Conservation (phyloP, 768 basidiomycete genomes). For the Trametes villosa region DNA sequence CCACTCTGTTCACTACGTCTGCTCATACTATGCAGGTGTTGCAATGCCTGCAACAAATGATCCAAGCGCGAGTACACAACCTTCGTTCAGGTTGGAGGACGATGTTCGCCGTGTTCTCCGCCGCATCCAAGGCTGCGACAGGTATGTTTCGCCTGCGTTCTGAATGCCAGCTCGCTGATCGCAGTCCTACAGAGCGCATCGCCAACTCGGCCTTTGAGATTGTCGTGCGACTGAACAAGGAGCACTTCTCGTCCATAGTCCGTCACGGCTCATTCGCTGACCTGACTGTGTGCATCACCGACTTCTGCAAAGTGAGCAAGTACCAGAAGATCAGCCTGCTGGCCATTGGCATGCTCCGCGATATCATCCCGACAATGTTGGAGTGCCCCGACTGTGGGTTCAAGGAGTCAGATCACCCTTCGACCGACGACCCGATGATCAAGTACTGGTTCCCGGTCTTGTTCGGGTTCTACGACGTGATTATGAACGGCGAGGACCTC, state of each 20-base stretch:
- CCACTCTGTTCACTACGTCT: too few relatives aligned
- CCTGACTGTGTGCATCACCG: conserved; percentile 94
- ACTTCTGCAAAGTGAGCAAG: conserved; percentile 99
- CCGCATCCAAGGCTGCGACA: conserved; percentile 90
- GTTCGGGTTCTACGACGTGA: conserved; percentile 99
- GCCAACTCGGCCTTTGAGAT: conserved; percentile 95
- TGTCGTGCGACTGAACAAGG: conserved; percentile 86
- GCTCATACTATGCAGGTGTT: conserved; percentile 67
- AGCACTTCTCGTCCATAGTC: conserved; percentile 91
- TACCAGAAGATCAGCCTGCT: conserved; percentile 97
- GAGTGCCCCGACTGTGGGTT: conserved; percentile 70
- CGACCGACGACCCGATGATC: conserved; percentile 84
- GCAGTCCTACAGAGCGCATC: conserved; percentile 70
- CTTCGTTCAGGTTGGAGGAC: conserved; percentile 98
- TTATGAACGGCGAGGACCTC: conserved; percentile 99
- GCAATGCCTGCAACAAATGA: conserved; percentile 98
- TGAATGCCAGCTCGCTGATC: neutral
- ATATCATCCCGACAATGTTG: conserved; percentile 91
- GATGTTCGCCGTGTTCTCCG: conserved; percentile 98
- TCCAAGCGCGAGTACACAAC: conserved; percentile 92
- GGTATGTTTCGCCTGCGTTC: conserved; percentile 49
- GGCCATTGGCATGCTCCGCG: conserved; percentile 95
- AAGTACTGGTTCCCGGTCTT: conserved; percentile 96
- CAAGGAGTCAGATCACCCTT: conserved; percentile 41
- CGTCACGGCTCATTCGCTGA: conserved; percentile 95